These are phyloP conservation scores for Colletotrichum agaves DNA, from an alignment of 2,329 filamentous ascomycete genomes.

Conservation along the genomic window DNA sequence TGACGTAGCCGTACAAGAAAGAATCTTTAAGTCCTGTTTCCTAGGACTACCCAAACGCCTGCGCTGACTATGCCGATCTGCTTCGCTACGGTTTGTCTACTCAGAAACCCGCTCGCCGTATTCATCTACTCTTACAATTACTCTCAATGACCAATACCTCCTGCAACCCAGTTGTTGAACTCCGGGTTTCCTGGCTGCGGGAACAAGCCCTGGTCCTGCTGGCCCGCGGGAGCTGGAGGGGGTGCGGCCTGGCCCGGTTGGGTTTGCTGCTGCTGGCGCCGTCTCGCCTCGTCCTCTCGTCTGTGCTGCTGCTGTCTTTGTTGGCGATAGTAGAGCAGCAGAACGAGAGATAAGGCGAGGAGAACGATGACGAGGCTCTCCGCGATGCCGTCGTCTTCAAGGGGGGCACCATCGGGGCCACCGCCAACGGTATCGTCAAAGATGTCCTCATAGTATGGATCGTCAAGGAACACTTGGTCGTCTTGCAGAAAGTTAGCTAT, in stretches of 20 bases:
- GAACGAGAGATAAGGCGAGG: conserved; percentile 77
- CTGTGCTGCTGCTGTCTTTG: conserved; percentile 70
- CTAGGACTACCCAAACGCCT: background rate
- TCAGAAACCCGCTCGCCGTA: background rate
- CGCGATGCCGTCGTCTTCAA: conserved; percentile 80
- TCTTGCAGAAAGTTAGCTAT: conserved; percentile 84
- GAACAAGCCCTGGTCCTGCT: conserved; percentile 45
- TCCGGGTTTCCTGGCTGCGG: conserved; percentile 73
- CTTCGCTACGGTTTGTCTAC: background rate
- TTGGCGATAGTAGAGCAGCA: conserved; percentile 84
- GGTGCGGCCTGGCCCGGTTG: conserved; percentile 38
- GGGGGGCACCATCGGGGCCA: conserved; percentile 62
- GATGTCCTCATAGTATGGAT: conserved; percentile 64
- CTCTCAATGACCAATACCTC: conserved; percentile 70
- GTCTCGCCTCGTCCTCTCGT: conserved; percentile 51
- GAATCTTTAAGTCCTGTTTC: background rate
- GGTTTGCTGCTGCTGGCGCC: conserved; percentile 42
- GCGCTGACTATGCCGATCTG: background rate
- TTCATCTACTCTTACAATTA: background rate
- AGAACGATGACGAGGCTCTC: conserved; percentile 88
- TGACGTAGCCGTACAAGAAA: background rate
- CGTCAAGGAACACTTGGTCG: conserved; percentile 72
- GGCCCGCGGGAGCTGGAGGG: conserved; percentile 45
- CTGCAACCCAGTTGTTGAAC: conserved; percentile 71
- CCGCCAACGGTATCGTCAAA: conserved; percentile 67